These are phyloP conservation scores for Alternaria metachromatica DNA, from an alignment of 2,329 filamentous ascomycete genomes.

Conservation along the genomic window DNA sequence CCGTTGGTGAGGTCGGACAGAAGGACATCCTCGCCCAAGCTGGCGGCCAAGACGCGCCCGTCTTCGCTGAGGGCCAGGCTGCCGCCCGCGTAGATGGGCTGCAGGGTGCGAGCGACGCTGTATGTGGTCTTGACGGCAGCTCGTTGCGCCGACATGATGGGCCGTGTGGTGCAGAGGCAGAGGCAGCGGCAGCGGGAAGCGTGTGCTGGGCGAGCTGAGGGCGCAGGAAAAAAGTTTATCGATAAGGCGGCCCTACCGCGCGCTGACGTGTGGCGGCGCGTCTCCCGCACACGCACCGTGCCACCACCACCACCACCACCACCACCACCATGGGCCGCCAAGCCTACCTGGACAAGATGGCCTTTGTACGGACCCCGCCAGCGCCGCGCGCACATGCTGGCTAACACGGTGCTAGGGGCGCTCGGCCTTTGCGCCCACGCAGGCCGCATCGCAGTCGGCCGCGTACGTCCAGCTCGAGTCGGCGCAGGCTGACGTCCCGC, in stretches of 20 bases:
- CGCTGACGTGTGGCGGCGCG: constrained; percentile 25
- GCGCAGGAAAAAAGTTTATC: constrained; percentile 44
- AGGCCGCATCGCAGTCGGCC: constrained; percentile 24
- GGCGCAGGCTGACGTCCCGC: constrained; percentile 32
- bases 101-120: constrained; percentile 79
- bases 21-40: constrained; percentile 89
- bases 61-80: constrained; percentile 81
- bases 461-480: constrained; percentile 39
- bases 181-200: neutral
- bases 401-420: constrained; percentile 46
- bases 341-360: constrained; percentile 48
- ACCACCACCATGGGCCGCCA: constrained; percentile 42
- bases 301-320: neutral
- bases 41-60: constrained; percentile 83
- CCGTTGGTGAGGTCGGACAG: constrained; percentile 86
- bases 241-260: constrained; percentile 33
- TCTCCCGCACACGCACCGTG: neutral
- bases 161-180: neutral
- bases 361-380: constrained; percentile 37
- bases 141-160: constrained; percentile 56
- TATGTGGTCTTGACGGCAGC: constrained; percentile 82
- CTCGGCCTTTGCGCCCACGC: constrained; percentile 50
- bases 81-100: constrained; percentile 93
- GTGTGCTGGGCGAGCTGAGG: constrained; percentile 21
- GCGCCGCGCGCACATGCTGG: neutral